These are phyloP conservation scores for Areca catechu DNA, from an alignment of 176 grass and related monocot genomes.

Conservation along the genomic window DNA sequence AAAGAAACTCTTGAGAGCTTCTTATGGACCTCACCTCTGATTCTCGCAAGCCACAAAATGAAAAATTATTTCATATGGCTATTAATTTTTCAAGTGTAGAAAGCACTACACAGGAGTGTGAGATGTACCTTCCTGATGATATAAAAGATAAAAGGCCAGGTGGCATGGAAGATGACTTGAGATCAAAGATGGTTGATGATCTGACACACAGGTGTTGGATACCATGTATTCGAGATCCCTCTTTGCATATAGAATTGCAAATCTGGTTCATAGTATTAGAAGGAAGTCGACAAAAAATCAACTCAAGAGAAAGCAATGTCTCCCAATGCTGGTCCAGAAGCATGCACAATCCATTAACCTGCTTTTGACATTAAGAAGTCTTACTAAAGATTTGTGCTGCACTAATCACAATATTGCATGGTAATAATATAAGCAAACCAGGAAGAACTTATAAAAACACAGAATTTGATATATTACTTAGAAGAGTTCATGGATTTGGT, in stretches of 20 bases:
- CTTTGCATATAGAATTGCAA: conserved; percentile 23
- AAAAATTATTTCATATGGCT: not conserved
- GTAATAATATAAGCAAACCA: conserved; percentile 5
- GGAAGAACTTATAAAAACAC: no score
- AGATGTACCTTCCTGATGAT: conserved; percentile 43
- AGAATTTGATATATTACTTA: no score
- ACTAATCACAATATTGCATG: conserved; percentile 2
- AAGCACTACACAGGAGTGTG: conserved; percentile 5
- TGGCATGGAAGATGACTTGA: conserved; percentile 16
- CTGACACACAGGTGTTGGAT: conserved; percentile 33
- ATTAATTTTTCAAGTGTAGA: not conserved
- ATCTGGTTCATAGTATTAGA: conserved; percentile 39
- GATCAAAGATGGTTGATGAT: conserved; percentile 35
- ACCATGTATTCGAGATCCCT: conserved; percentile 24
- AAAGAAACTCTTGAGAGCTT: no score
- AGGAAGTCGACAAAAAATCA: conserved; percentile 41
- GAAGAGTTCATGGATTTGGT: no score
- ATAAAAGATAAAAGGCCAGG: conserved; percentile 35
- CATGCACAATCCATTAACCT: conserved; percentile 37
- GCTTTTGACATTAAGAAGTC: conserved; percentile 21
- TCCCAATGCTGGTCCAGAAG: conserved; percentile 39
- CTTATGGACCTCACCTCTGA: not conserved
- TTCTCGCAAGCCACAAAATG: conserved; percentile 5
- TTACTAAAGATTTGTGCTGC: conserved; percentile 2
- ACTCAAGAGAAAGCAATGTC: conserved; percentile 47